phyloP scores from a whole-genome alignment of 2,329 filamentous ascomycete species.

The Eurotiales sp. region DNA sequence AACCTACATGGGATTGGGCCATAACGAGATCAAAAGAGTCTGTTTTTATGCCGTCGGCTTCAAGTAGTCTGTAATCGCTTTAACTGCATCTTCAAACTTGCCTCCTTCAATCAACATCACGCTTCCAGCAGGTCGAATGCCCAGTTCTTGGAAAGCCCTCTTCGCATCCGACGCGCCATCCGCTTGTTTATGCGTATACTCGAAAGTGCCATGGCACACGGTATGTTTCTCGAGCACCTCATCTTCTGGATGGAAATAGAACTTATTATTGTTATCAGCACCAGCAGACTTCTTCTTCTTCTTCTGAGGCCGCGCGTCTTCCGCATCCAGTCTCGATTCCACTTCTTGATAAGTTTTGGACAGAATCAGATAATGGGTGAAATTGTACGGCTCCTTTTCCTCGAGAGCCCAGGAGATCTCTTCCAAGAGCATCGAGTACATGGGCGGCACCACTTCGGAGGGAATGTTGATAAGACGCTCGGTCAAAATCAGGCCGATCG shows the following conservation, averaged over 20 bases:
- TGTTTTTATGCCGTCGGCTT: slow-evolving; percentile 44
- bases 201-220: slow-evolving; percentile 64
- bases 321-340: slow-evolving; percentile 70
- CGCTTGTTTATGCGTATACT: slow-evolving; percentile 72
- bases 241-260: slow-evolving; percentile 95
- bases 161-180: slow-evolving; percentile 85
- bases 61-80: slow-evolving; percentile 72
- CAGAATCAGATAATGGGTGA: slow-evolving; percentile 86
- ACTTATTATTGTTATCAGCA: slow-evolving; percentile 55
- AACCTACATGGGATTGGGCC: no score
- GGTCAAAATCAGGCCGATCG: slow-evolving; percentile 78
- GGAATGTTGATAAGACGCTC: slow-evolving; percentile 97
- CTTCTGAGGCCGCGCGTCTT: slow-evolving; percentile 58
- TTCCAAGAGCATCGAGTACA: slow-evolving; percentile 91
- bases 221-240: slow-evolving; percentile 80
- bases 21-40: no score
- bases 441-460: slow-evolving; percentile 83
- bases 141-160: slow-evolving; percentile 89
- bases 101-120: slow-evolving; percentile 79
- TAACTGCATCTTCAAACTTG: slow-evolving; percentile 72
- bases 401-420: slow-evolving; percentile 85
- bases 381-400: slow-evolving; percentile 87
- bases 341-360: slow-evolving; percentile 93
- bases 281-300: slow-evolving; percentile 58
- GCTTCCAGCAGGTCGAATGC: slow-evolving; percentile 77